These are phyloP conservation scores for Fraxinus floribunda DNA, from an alignment of 305 asterid species.

Conservation along the genomic window DNA sequence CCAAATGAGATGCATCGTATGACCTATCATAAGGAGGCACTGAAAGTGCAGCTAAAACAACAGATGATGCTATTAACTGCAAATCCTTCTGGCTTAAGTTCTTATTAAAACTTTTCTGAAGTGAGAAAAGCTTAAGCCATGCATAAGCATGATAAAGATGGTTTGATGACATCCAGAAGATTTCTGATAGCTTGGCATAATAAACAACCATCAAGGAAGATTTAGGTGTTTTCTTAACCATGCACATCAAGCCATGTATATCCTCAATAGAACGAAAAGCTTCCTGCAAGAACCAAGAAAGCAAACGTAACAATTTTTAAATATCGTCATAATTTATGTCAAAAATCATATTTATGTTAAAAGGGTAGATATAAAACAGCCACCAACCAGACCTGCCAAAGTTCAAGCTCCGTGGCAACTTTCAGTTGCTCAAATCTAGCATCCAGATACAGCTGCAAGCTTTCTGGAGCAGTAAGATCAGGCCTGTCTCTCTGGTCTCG, in stretches of 20 bases:
- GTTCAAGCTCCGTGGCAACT: conserved; percentile 92
- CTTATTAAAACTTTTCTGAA: conserved; percentile 84
- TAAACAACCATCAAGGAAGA: conserved; percentile 82
- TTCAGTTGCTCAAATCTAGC: conserved; percentile 94
- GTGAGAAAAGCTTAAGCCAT: conserved; percentile 93
- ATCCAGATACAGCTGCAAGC: conserved; percentile 88
- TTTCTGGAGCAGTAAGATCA: conserved; percentile 88
- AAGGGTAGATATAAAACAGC: neutral
- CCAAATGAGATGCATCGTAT: conserved; percentile 81
- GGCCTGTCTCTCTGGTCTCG: conserved; percentile 98
- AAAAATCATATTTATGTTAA: neutral
- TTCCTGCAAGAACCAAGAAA: conserved; percentile 48
- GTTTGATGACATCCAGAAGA: conserved; percentile 90
- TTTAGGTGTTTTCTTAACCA: conserved; percentile 90
- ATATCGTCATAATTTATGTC: conserved; percentile 6
- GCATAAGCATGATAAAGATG: conserved; percentile 96
- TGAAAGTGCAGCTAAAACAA: conserved; percentile 86
- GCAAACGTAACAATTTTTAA: neutral
- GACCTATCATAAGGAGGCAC: conserved; percentile 81
- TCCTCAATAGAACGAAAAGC: conserved; percentile 94
- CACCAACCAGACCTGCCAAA: conserved; percentile 77
- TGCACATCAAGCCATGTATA: conserved; percentile 81
- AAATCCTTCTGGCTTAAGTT: conserved; percentile 89
- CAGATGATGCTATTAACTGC: conserved; percentile 92
- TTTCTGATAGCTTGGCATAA: conserved; percentile 86